These are phyloP conservation scores for Lasiodiplodia citricola DNA, from an alignment of 2,329 filamentous ascomycete species.

Conservation along the genomic window DNA sequence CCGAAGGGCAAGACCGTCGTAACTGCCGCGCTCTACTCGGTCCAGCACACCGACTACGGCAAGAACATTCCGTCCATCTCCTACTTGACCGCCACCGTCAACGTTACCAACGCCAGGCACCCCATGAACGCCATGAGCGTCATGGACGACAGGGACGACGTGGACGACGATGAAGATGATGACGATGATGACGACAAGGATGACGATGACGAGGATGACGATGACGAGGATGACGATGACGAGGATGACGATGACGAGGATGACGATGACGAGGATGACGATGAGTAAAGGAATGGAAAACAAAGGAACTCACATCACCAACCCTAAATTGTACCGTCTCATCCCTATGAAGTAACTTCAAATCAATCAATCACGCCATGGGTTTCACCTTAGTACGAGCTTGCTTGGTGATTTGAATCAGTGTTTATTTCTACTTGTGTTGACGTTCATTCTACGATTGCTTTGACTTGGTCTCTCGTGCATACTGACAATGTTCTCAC, in stretches of 20 bases:
- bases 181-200: too few relatives aligned
- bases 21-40: conserved; percentile 34
- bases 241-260: too few relatives aligned
- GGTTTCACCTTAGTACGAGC: too few relatives aligned
- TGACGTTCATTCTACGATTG: neutral
- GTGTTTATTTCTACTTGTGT: neutral
- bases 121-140: neutral
- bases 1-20: conserved; percentile 32
- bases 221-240: too few relatives aligned
- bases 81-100: conserved; percentile 36
- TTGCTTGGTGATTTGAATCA: neutral
- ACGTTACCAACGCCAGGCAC: conserved; percentile 27
- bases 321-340: neutral
- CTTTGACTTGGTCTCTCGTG: neutral
- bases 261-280: too few relatives aligned
- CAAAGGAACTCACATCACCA: too few relatives aligned
- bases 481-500: neutral
- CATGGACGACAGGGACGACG: too few relatives aligned
- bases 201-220: too few relatives aligned
- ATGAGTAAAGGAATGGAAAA: too few relatives aligned
- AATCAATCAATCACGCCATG: neutral
- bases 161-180: too few relatives aligned
- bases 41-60: neutral
- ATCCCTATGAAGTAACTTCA: conserved; percentile 1
- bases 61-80: neutral